Evolutionary conservation across 306 rosid species (phyloP).

Genomic region (Mimosa pudica): DNA sequence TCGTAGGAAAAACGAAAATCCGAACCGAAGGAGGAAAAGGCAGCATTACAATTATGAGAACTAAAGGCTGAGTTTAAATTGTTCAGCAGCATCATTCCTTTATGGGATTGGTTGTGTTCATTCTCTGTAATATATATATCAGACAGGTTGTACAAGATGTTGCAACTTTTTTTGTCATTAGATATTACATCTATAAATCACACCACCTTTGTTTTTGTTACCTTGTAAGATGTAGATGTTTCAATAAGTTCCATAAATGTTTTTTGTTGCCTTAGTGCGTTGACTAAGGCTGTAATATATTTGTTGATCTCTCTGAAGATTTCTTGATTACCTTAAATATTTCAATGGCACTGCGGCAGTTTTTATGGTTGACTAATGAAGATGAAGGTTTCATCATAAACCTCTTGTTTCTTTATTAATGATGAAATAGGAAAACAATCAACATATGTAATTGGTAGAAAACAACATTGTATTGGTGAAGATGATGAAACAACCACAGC

Average conservation of each 20-base stretch:
- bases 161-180: conserved; percentile 27
- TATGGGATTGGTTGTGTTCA: conserved; percentile 34
- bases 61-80: conserved; percentile 68
- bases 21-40: conserved; percentile 97
- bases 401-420: not conserved
- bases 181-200: conserved; percentile 32
- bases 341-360: not conserved
- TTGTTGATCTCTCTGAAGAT: conserved; percentile 27
- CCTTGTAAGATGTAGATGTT: conserved; percentile 34
- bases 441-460: too few relatives aligned
- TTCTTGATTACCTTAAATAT: not conserved
- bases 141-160: conserved; percentile 29
- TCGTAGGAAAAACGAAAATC: conserved; percentile 89
- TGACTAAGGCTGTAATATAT: conserved; percentile 28
- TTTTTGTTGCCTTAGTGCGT: conserved; percentile 26
- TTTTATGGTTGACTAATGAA: conserved; percentile 8
- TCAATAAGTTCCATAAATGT: not conserved
- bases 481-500: too few relatives aligned
- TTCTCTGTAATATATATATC: conserved; percentile 33
- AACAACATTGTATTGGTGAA: too few relatives aligned
- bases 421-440: too few relatives aligned
- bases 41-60: conserved; percentile 96
- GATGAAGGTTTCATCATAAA: conserved; percentile 21
- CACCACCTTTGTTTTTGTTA: conserved; percentile 47
- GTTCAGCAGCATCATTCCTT: conserved; percentile 18